Percentiles rank a stretch among this genome's conserved stretches.
phyloP scores from a whole-genome alignment of 2,329 filamentous ascomycete species.

The Acarospora socialis region DNA sequence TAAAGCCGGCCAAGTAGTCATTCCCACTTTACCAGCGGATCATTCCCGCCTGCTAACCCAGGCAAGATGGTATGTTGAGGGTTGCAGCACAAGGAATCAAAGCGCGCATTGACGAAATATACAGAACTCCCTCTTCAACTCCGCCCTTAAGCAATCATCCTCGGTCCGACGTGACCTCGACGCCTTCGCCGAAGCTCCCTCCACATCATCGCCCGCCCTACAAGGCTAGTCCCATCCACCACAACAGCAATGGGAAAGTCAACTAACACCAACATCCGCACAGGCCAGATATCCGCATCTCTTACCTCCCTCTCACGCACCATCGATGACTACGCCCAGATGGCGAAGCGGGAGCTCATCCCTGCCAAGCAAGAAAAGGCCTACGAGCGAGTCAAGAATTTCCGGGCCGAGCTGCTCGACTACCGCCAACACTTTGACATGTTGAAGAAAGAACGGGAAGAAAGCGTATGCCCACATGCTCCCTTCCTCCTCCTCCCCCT shows the following conservation, averaged over 20 bases:
- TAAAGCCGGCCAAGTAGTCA: no score
- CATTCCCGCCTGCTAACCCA: no score
- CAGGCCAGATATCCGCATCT: slow-evolving; percentile 63
- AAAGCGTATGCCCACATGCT: slow-evolving; percentile 37
- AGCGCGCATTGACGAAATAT: no score
- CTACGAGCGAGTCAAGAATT: slow-evolving; percentile 68
- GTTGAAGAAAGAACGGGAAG: slow-evolving; percentile 64
- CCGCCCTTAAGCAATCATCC: slow-evolving; percentile 70
- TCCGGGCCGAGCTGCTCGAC: slow-evolving; percentile 66
- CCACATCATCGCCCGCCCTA: slow-evolving; percentile 45
- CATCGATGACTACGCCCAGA: slow-evolving; percentile 76
- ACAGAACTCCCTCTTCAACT: slow-evolving; percentile 74
- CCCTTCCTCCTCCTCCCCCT: not conserved
- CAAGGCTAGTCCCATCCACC: slow-evolving; percentile 32
- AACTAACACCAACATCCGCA: slow-evolving; percentile 16
- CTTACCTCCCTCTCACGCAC: slow-evolving; percentile 74
- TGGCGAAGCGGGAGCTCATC: slow-evolving; percentile 79
- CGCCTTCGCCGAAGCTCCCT: slow-evolving; percentile 46
- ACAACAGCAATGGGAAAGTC: not conserved
- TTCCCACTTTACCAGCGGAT: no score
- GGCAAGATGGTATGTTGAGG: no score
- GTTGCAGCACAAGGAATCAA: no score
- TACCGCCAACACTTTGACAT: slow-evolving; percentile 65
- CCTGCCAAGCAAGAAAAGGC: slow-evolving; percentile 87
- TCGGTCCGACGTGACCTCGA: slow-evolving; percentile 65